Evolutionary conservation across 2,329 filamentous ascomycete species (phyloP).

Genomic region (Pseudogymnoascus sp.): DNA sequence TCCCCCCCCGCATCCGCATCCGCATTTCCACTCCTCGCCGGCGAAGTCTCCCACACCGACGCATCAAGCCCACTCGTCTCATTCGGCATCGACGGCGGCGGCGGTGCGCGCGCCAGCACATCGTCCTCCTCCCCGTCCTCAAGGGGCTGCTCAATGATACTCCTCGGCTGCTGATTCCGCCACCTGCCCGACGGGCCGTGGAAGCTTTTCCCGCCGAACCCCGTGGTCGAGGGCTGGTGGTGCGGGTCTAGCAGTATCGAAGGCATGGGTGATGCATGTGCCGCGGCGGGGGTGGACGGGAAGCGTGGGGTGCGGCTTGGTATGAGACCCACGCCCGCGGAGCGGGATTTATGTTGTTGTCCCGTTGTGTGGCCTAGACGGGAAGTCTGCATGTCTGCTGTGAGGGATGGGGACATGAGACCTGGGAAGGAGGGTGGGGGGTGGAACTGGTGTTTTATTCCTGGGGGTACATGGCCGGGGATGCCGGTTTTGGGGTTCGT

Average conservation of each 20-base stretch:
- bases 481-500: slow-evolving; percentile 64
- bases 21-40: slow-evolving; percentile 20
- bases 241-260: slow-evolving; percentile 70
- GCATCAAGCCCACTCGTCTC: slow-evolving; percentile 28
- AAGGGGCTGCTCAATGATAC: slow-evolving; percentile 48
- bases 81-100: slow-evolving; percentile 20
- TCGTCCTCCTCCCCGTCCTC: slow-evolving; percentile 33
- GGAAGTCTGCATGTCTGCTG: slow-evolving; percentile 40
- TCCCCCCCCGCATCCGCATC: slow-evolving; percentile 28
- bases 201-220: slow-evolving; percentile 38
- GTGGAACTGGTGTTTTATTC: slow-evolving; percentile 55
- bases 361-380: not conserved
- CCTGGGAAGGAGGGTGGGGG: slow-evolving; percentile 70
- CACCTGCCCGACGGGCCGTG: slow-evolving; percentile 37
- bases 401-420: slow-evolving; percentile 54
- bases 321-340: slow-evolving; percentile 25
- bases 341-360: slow-evolving; percentile 37
- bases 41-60: slow-evolving; percentile 40
- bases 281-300: slow-evolving; percentile 28
- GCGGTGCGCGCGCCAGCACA: slow-evolving; percentile 14
- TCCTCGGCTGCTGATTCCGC: slow-evolving; percentile 36
- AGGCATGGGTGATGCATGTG: slow-evolving; percentile 49
- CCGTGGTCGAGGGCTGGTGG: slow-evolving; percentile 56
- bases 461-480: slow-evolving; percentile 51
- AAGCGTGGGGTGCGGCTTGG: slow-evolving; percentile 37